phyloP scores from a whole-genome alignment of 2,329 filamentous ascomycete species.

The Pseudofabraea citricarpa region DNA sequence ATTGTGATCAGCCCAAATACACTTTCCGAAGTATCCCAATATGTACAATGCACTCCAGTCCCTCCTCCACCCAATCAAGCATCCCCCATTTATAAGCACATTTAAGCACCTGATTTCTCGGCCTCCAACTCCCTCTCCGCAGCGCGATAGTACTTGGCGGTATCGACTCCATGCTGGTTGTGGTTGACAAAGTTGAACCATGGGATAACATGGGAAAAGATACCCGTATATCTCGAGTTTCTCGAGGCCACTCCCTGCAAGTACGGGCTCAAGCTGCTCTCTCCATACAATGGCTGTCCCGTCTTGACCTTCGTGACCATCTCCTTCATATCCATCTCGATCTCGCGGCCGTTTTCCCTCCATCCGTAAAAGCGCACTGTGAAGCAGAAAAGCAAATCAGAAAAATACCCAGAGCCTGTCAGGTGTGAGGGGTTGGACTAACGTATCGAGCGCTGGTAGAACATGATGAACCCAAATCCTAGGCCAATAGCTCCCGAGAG shows the following conservation, averaged over 20 bases:
- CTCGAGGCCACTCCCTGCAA: conserved; percentile 90
- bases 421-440: conserved; percentile 37
- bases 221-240: conserved; percentile 85
- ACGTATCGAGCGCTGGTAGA: conserved; percentile 82
- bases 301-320: conserved; percentile 97
- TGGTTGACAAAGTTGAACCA: conserved; percentile 99
- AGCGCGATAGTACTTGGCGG: conserved; percentile 95
- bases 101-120: no score
- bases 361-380: conserved; percentile 93
- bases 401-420: no score
- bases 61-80: conserved; percentile 7
- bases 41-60: conserved; percentile 6
- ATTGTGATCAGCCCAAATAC: neutral
- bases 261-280: conserved; percentile 71
- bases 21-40: conserved; percentile 6
- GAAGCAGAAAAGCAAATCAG: neutral
- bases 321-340: conserved; percentile 95
- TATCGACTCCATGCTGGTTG: conserved; percentile 88
- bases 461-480: conserved; percentile 74
- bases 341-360: conserved; percentile 84
- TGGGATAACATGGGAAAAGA: conserved; percentile 79
- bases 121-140: conserved; percentile 90
- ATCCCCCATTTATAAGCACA: no score
- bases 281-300: conserved; percentile 85
- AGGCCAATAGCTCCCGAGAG: conserved; percentile 68